Conservation (phyloP, 345 rosid species). For the Murraya paniculata region DNA sequence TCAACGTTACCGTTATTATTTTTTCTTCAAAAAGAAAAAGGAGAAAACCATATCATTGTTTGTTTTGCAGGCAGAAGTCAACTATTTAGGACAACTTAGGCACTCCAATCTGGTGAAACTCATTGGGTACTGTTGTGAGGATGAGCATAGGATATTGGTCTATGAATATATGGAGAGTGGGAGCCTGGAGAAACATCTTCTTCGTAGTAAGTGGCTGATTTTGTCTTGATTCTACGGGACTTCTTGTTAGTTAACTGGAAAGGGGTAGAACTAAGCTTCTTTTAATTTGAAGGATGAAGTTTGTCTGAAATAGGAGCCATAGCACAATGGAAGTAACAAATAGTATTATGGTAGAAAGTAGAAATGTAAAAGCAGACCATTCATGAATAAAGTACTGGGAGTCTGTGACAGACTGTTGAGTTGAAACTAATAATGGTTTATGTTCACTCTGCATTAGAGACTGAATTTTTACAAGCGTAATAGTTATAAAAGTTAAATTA, state of each 20-base stretch:
- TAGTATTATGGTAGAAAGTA: background rate
- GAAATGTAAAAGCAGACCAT: background rate
- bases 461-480: background rate
- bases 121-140: conserved; percentile 98
- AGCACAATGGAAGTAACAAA: background rate
- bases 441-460: background rate
- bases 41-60: background rate
- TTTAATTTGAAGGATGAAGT: background rate
- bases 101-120: conserved; percentile 95
- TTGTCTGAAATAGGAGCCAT: background rate
- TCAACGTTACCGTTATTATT: too few species aligned
- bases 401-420: background rate
- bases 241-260: background rate
- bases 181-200: conserved; percentile 93
- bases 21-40: too few species aligned
- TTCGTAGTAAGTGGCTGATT: conserved; percentile 66
- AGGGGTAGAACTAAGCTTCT: background rate
- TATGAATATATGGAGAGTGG: conserved; percentile 96
- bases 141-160: conserved; percentile 81
- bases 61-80: conserved; percentile 81
- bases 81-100: conserved; percentile 88
- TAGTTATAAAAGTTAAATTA: background rate
- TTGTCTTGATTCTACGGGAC: background rate
- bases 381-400: background rate
- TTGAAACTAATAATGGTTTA: background rate